These are phyloP conservation scores for Wallacemonas sp. DNA, from an alignment of 208 protist genomes.

Conservation along the genomic window DNA sequence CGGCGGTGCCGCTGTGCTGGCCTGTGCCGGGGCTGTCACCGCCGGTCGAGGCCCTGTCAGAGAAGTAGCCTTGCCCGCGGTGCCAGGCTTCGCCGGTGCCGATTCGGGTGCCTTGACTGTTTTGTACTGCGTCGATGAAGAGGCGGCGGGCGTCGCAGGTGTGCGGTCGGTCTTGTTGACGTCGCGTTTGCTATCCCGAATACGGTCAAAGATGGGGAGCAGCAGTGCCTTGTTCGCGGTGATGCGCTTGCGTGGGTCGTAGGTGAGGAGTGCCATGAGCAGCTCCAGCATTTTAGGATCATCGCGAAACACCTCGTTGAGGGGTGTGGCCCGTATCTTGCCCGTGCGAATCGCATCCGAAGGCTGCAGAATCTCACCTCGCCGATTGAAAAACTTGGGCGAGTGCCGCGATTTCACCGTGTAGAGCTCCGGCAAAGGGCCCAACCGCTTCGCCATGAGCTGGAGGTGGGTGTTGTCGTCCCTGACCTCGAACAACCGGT, in stretches of 20 bases:
- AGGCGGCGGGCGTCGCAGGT: background rate
- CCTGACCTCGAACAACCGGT: constrained; percentile 90
- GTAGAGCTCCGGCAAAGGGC: constrained; percentile 57
- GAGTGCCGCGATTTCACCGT: constrained; percentile 42
- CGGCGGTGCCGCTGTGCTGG: too few relatives aligned
- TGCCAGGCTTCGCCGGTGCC: too few relatives aligned
- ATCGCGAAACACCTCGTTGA: constrained; percentile 49
- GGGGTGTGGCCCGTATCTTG: constrained; percentile 33
- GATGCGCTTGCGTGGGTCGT: constrained; percentile 72
- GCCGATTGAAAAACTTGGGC: constrained; percentile 51
- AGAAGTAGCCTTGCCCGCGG: too few relatives aligned
- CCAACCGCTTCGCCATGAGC: constrained; percentile 73
- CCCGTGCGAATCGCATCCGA: constrained; percentile 39
- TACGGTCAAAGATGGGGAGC: constrained; percentile 63
- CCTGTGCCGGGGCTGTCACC: too few relatives aligned
- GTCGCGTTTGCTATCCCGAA: background rate
- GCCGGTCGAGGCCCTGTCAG: too few relatives aligned
- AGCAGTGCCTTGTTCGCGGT: constrained; percentile 62
- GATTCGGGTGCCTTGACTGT: too few relatives aligned
- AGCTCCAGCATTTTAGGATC: constrained; percentile 66
- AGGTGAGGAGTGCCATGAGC: constrained; percentile 56
- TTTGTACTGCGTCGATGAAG: too few relatives aligned
- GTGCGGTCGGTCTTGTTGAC: background rate
- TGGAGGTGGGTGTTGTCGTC: constrained; percentile 84
- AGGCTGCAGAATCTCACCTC: constrained; percentile 42